phyloP scores from a whole-genome alignment of 2,329 filamentous ascomycete species.

The Domatiomyces globalis region DNA sequence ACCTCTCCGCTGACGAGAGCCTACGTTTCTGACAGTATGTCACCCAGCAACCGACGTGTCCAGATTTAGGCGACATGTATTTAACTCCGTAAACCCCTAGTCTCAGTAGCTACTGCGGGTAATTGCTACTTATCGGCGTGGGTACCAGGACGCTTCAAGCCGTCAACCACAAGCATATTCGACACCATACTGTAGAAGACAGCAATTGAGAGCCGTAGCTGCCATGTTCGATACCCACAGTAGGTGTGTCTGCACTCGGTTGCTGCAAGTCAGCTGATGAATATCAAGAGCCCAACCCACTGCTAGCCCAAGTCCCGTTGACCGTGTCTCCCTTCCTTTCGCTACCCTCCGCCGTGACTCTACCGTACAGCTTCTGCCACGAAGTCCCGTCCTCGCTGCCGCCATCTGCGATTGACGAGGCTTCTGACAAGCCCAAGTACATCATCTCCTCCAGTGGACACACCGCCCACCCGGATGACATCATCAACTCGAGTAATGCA shows the following conservation, averaged over 20 bases:
- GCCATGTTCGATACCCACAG: slow-evolving; percentile 33
- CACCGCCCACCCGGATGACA: slow-evolving; percentile 73
- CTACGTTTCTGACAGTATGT: too few species aligned
- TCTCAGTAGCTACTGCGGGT: too few species aligned
- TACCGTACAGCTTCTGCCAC: slow-evolving; percentile 89
- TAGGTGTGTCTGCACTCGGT: slow-evolving; percentile 18
- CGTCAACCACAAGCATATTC: too few species aligned
- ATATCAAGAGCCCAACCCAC: slow-evolving; percentile 59
- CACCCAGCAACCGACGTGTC: too few species aligned
- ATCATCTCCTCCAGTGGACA: slow-evolving; percentile 65
- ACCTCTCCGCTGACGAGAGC: too few species aligned
- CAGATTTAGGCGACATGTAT: too few species aligned
- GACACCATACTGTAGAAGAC: not conserved
- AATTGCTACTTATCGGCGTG: too few species aligned
- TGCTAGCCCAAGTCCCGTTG: slow-evolving; percentile 82
- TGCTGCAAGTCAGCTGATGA: not conserved
- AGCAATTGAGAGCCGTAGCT: not conserved
- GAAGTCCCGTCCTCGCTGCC: slow-evolving; percentile 71
- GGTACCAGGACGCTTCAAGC: too few species aligned
- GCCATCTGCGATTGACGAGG: slow-evolving; percentile 46
- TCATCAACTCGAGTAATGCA: slow-evolving; percentile 65
- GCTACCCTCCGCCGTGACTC: slow-evolving; percentile 74
- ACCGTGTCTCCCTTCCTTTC: slow-evolving; percentile 90
- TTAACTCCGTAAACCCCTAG: too few species aligned
- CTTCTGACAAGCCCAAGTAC: slow-evolving; percentile 48